Evolutionary conservation across 2,329 filamentous ascomycete genomes (phyloP), one percentile per base, ranked within the genome.

Genomic region (Golovinomyces cichoracearum): DNA sequence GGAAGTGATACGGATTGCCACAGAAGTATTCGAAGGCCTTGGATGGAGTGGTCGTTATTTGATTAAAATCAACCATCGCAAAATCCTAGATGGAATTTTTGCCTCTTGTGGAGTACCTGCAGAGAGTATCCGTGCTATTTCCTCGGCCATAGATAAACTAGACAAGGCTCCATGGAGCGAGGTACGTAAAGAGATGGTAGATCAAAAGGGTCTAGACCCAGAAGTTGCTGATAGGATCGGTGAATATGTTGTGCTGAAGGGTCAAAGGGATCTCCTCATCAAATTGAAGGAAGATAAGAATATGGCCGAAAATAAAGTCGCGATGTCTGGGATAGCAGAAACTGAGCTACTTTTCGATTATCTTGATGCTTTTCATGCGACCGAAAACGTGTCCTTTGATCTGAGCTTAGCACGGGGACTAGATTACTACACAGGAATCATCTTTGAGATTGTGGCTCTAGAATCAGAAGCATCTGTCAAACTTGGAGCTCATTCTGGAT

Each of bases 21-120:
- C 75, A 57, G 85, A 94, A 61, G 80, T 93, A 37, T 93, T 94
- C 58, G 75, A 88, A 56, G 74, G 73, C 45, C 68, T 94, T 31
- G 80, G 78, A 19, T 84, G 79, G 76, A 68, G 76, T 46, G 75
- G 74, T 40, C 50, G 51, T 40, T 62, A 60, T 61, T 86, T 80
- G 2, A 90, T 94, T 66, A 93, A 94, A 68, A 71, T 93, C 60
- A 95, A 94, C 67, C 84, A 94, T 73, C 74, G 88, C 56, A 88
- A 92, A 65, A 88, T 94, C 45, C 71, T 95, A 15, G 86, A 94
- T 58, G 88, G 86, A 50, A 73, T 94, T 55, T 94, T 95, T 64
- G 74, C 83, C 61, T 83, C 93, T 25, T 88, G 83, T 57, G 86
- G 88, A 54, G 86, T 95, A 13, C 83, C 86, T 1, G 67, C 73